These are phyloP conservation scores for Tolypocladium ovalisporum DNA, from an alignment of 2,329 filamentous ascomycete genomes.

Conservation along the genomic window DNA sequence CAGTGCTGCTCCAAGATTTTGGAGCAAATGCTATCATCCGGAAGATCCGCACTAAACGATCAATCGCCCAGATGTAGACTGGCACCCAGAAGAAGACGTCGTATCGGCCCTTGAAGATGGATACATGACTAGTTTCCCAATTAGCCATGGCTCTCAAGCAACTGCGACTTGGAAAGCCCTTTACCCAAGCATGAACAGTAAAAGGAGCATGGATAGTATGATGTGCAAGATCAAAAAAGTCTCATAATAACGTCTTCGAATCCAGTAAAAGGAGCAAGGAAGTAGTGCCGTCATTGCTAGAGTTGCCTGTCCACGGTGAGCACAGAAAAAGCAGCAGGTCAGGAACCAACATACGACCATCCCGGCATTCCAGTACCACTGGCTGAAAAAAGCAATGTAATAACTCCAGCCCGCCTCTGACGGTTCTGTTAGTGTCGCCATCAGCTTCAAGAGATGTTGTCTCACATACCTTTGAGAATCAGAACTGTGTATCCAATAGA, in stretches of 20 bases:
- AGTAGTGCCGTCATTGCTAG: conserved; percentile 34
- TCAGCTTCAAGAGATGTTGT: background rate
- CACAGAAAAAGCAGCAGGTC: too few species aligned
- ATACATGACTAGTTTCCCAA: conserved; percentile 28
- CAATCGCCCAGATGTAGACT: conserved; percentile 35
- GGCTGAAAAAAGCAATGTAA: background rate
- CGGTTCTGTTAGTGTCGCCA: background rate
- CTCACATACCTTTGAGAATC: conserved; percentile 21
- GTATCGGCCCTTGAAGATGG: conserved; percentile 40
- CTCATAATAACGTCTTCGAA: conserved; percentile 43
- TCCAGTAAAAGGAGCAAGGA: conserved; percentile 36
- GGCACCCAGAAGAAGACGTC: conserved; percentile 39
- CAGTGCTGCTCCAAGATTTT: conserved; percentile 23
- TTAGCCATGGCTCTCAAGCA: background rate
- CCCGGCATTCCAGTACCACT: conserved; percentile 32
- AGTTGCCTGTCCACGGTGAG: conserved; percentile 24
- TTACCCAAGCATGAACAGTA: conserved; percentile 41
- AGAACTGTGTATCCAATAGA: conserved; percentile 46
- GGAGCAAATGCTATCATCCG: conserved; percentile 31
- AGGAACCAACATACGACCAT: conserved; percentile 25
- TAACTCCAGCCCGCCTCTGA: background rate
- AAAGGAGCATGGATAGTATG: conserved; percentile 34
- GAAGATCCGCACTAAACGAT: conserved; percentile 32
- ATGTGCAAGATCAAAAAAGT: conserved; percentile 39
- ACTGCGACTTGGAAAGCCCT: conserved; percentile 7